phyloP scores from a whole-genome alignment of 352 stramenopile genomes.

The Globisporangium spiculum region DNA sequence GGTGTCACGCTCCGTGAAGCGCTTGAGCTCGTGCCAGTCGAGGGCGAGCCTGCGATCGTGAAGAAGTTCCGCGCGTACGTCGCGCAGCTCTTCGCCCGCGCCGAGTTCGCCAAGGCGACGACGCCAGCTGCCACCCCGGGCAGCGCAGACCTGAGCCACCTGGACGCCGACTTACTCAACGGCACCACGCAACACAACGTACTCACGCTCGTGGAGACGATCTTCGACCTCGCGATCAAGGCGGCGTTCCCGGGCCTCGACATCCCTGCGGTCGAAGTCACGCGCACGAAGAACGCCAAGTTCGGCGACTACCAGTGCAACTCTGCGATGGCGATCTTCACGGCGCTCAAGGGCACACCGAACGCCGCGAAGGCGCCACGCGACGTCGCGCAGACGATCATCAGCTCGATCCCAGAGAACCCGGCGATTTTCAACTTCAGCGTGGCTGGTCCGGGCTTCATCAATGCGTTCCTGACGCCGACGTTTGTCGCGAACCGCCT shows the following conservation, averaged over 20 bases:
- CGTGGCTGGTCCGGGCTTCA: constrained; percentile 96
- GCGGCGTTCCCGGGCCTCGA: constrained; percentile 58
- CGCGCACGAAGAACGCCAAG: constrained; percentile 81
- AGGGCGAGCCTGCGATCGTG: constrained; percentile 44
- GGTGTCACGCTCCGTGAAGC: constrained; percentile 65
- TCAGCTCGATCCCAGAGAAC: constrained; percentile 80
- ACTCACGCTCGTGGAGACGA: constrained; percentile 64
- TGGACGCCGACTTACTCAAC: constrained; percentile 43
- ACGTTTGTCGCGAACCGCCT: constrained; percentile 77
- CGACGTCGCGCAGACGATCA: constrained; percentile 89
- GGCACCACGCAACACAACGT: constrained; percentile 79
- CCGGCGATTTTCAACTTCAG: constrained; percentile 87
- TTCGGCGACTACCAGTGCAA: constrained; percentile 99
- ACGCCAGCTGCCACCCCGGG: constrained; percentile 18
- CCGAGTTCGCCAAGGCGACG: constrained; percentile 50
- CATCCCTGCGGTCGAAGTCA: constrained; percentile 59
- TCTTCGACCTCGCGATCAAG: constrained; percentile 74
- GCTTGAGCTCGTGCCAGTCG: constrained; percentile 50
- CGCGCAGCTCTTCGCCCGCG: constrained; percentile 47
- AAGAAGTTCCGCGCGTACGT: constrained; percentile 70
- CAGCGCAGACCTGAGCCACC: constrained; percentile 22
- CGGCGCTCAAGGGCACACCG: constrained; percentile 90
- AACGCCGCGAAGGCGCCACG: constrained; percentile 72
- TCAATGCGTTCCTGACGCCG: constrained; percentile 94
- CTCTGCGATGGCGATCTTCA: constrained; percentile 96